phyloP scores from a whole-genome alignment of 2,329 filamentous ascomycete genomes.

The Metarhizium anisopliae region DNA sequence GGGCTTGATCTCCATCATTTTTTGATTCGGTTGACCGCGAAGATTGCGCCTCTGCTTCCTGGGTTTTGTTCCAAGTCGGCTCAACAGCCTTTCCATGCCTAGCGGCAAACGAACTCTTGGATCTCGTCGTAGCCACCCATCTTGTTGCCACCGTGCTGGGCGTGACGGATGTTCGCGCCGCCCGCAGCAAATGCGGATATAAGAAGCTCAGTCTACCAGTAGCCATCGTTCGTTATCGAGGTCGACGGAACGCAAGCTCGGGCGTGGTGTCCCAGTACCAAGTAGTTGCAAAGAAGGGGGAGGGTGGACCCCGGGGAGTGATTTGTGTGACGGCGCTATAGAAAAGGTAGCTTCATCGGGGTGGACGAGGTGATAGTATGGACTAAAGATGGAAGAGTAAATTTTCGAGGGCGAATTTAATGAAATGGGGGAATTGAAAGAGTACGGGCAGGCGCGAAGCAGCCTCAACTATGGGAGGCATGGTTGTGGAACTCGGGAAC shows the following conservation, averaged over 20 bases:
- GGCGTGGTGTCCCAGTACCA: neutral
- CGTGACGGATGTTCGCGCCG: slow-evolving; percentile 16
- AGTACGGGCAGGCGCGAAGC: neutral
- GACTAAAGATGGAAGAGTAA: neutral
- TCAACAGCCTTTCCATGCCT: slow-evolving; percentile 55
- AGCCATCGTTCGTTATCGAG: slow-evolving; percentile 39
- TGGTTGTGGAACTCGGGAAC: neutral
- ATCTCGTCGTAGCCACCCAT: slow-evolving; percentile 27
- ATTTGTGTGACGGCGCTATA: neutral
- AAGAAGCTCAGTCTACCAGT: slow-evolving; percentile 56
- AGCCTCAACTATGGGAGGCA: neutral
- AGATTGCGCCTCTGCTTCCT: neutral
- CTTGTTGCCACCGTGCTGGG: neutral
- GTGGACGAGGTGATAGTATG: neutral
- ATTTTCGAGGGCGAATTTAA: neutral
- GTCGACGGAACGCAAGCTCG: neutral
- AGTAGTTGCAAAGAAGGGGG: neutral
- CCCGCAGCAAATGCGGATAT: slow-evolving; percentile 58
- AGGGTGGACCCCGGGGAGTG: neutral
- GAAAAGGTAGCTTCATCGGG: neutral
- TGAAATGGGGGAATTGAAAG: neutral
- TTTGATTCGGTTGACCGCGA: slow-evolving; percentile 11
- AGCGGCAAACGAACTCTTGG: slow-evolving; percentile 38
- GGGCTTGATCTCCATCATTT: slow-evolving; percentile 2
- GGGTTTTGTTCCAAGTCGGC: slow-evolving; percentile 27